phyloP scores from a whole-genome alignment of 129 eudicot genomes.

The Centella asiatica region DNA sequence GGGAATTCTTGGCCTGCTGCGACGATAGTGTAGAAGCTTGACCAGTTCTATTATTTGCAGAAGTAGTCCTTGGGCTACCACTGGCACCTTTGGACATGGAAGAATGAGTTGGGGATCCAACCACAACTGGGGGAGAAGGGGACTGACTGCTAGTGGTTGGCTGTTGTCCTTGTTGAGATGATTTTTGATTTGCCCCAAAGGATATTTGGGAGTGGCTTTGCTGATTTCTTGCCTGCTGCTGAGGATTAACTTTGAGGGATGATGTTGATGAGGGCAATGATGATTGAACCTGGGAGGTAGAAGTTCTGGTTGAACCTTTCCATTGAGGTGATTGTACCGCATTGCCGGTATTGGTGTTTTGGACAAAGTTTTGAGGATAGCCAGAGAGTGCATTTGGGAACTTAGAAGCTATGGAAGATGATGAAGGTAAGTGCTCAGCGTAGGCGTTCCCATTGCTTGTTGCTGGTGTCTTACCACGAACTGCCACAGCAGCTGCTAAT shows the following conservation, averaged over 20 bases:
- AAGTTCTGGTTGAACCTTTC: conserved; percentile 55
- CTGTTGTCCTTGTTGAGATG: conserved; percentile 41
- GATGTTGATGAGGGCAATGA: conserved; percentile 35
- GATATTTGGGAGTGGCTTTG: conserved; percentile 79
- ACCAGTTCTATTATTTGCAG: conserved; percentile 40
- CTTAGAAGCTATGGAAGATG: conserved; percentile 45
- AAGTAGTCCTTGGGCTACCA: conserved; percentile 73
- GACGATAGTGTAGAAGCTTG: conserved; percentile 52
- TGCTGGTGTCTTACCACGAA: conserved; percentile 46
- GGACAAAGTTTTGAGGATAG: conserved; percentile 50
- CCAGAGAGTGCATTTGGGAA: conserved; percentile 47
- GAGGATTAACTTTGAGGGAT: conserved; percentile 46
- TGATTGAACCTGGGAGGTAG: conserved; percentile 55
- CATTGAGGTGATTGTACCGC: conserved; percentile 78
- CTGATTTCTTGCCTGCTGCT: conserved; percentile 55
- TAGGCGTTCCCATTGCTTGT: conserved; percentile 46
- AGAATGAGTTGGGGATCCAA: conserved; percentile 81
- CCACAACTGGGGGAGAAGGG: conserved; percentile 65
- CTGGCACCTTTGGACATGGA: conserved; percentile 68
- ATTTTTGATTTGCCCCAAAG: conserved; percentile 52
- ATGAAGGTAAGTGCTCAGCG: conserved; percentile 48
- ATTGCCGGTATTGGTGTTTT: conserved; percentile 37
- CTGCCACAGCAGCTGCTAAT: conserved; percentile 18
- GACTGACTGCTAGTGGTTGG: conserved; percentile 37
- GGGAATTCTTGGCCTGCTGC: conserved; percentile 43